These are phyloP conservation scores for Tilletia horrida DNA, from an alignment of 1,284 basidiomycete species.

Conservation along the genomic window DNA sequence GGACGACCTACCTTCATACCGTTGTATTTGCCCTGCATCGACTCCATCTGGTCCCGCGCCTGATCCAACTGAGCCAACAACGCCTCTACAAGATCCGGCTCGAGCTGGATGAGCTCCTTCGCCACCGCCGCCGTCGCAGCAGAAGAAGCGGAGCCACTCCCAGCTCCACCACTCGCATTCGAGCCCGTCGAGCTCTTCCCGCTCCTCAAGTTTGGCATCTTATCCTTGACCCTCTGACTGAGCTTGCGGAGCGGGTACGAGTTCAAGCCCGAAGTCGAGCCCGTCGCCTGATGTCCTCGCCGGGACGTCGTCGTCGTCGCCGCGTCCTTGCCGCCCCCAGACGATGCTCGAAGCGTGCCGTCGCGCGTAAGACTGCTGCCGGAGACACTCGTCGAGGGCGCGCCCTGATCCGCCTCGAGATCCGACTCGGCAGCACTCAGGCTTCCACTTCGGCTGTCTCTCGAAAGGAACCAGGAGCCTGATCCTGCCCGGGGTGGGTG, in stretches of 20 bases:
- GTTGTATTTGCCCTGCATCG: conserved; percentile 10
- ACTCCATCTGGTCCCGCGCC: conserved; percentile 13
- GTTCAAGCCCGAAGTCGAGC: background rate
- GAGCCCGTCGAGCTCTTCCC: too few species aligned
- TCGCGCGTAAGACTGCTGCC: background rate
- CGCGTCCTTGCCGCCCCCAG: background rate
- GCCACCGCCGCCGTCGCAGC: background rate
- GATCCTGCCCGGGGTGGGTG: too few species aligned
- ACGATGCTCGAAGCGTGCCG: background rate
- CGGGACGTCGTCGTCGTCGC: background rate
- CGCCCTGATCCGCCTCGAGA: background rate
- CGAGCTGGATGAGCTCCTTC: conserved; percentile 7
- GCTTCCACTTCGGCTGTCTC: too few species aligned
- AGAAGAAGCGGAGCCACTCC: background rate
- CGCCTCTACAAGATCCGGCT: conserved; percentile 8
- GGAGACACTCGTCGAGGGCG: too few species aligned
- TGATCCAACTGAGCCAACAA: background rate
- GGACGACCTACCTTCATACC: conserved; percentile 15
- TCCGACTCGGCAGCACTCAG: background rate
- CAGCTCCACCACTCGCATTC: background rate
- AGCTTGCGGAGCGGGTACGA: background rate
- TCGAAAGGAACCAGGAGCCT: too few species aligned
- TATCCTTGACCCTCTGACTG: conserved; percentile 14
- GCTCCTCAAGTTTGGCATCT: background rate
- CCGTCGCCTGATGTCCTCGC: background rate